A percentile compares a stretch with the other conserved stretches of the same genome.
Evolutionary conservation across 352 stramenopile genomes (phyloP).

Genomic region (Globisporangium barbulae): DNA sequence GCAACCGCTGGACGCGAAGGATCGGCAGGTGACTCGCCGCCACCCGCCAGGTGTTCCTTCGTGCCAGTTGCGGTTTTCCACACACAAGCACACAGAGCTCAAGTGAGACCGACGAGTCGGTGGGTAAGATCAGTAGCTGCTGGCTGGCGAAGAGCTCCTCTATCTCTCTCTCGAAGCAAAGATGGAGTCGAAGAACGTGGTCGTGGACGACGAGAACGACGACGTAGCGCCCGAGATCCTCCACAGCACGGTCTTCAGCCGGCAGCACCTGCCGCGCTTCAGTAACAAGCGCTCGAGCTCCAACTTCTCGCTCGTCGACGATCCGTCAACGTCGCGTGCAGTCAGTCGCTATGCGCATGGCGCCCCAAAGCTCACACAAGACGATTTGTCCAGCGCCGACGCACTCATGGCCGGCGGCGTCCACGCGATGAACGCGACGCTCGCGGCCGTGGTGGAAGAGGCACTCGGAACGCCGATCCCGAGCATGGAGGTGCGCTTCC

Average conservation of each 20-base stretch:
- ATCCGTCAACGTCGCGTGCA: slow-evolving; percentile 3
- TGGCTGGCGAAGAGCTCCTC: background rate
- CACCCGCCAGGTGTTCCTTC: background rate
- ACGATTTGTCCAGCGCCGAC: slow-evolving; percentile 40
- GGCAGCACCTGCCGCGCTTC: slow-evolving; percentile 27
- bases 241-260: slow-evolving; percentile 7
- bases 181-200: slow-evolving; percentile 5
- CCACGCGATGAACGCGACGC: slow-evolving; percentile 47
- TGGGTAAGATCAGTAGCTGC: too few relatives aligned
- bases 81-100: background rate
- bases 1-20: background rate
- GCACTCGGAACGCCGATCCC: slow-evolving; percentile 38
- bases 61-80: slow-evolving; percentile 2
- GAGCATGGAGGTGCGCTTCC: slow-evolving; percentile 52
- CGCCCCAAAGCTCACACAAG: slow-evolving; percentile 17
- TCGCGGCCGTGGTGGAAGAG: slow-evolving; percentile 39
- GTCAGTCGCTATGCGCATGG: slow-evolving; percentile 11
- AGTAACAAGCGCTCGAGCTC: slow-evolving; percentile 26
- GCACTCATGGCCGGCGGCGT: slow-evolving; percentile 40
- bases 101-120: background rate
- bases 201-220: slow-evolving; percentile 13
- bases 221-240: slow-evolving; percentile 16
- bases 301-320: slow-evolving; percentile 9
- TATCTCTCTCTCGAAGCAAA: background rate
- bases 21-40: background rate